phyloP scores from a whole-genome alignment of 1,139 yeast species.

The Yamadazyma triangularis region DNA sequence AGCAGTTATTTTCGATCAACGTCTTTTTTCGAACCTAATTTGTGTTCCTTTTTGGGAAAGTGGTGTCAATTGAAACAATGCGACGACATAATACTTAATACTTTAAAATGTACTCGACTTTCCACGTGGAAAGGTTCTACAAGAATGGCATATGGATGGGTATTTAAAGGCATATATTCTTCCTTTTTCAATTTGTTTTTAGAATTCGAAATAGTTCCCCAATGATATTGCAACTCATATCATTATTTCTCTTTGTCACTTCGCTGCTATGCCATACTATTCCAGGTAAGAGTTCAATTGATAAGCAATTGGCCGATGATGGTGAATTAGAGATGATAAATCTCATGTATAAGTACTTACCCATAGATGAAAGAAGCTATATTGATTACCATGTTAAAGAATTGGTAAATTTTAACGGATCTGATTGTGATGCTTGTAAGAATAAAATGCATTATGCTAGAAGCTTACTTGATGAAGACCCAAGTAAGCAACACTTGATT shows the following conservation, averaged over 20 bases:
- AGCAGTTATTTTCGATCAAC: too few relatives aligned
- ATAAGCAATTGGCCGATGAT: conserved; percentile 15
- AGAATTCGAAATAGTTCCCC: too few relatives aligned
- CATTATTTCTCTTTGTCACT: conserved; percentile 3
- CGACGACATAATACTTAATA: too few relatives aligned
- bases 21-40: too few relatives aligned
- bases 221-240: neutral
- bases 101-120: too few relatives aligned
- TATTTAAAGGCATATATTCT: too few relatives aligned
- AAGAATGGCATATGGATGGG: too few relatives aligned
- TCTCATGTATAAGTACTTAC: conserved; percentile 20
- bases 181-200: too few relatives aligned
- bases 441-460: conserved; percentile 30
- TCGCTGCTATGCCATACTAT: conserved; percentile 14
- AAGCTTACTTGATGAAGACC: conserved; percentile 22
- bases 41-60: too few relatives aligned
- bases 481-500: conserved; percentile 33
- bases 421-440: conserved; percentile 34
- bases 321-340: conserved; percentile 18
- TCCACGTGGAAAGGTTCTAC: too few relatives aligned
- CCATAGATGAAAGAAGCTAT: conserved; percentile 26
- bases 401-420: conserved; percentile 25
- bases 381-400: conserved; percentile 22
- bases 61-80: too few relatives aligned
- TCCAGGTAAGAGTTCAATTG: conserved; percentile 17